phyloP scores from a whole-genome alignment of 2,329 filamentous ascomycete species.

The Tolypocladium pustulatum region DNA sequence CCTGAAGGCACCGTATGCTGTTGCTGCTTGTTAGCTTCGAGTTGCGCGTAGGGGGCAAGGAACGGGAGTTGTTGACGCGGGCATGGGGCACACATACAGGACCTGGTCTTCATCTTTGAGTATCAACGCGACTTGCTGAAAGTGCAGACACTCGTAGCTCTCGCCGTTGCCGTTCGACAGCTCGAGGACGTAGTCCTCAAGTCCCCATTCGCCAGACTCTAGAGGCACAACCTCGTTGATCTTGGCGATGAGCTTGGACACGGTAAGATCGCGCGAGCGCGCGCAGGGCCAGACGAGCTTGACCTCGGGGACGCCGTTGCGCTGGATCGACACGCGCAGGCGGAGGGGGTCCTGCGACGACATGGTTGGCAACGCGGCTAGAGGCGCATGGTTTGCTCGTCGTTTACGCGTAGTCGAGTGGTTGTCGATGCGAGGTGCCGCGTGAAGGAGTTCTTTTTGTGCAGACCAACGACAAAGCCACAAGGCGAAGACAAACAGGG shows the following conservation, averaged over 20 bases:
- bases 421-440: neutral
- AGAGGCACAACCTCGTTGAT: conserved; percentile 75
- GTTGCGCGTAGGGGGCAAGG: too few relatives aligned
- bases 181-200: conserved; percentile 85
- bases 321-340: conserved; percentile 61
- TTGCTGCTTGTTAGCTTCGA: neutral
- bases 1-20: conserved; percentile 70
- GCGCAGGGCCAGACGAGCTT: conserved; percentile 62
- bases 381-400: conserved; percentile 8
- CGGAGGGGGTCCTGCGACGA: conserved; percentile 37
- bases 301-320: conserved; percentile 62
- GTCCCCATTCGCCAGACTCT: conserved; percentile 70
- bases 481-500: neutral
- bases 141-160: conserved; percentile 82
- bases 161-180: conserved; percentile 43
- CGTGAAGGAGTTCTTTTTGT: neutral
- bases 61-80: neutral
- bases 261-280: conserved; percentile 49
- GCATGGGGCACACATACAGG: conserved; percentile 41
- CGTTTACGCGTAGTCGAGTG: neutral
- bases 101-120: conserved; percentile 79
- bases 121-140: conserved; percentile 57
- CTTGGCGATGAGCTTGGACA: conserved; percentile 66
- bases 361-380: conserved; percentile 12
- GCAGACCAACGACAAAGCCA: neutral